These are phyloP conservation scores for Testicularia cyperi DNA, from an alignment of 1,284 basidiomycete species.

Conservation along the genomic window DNA sequence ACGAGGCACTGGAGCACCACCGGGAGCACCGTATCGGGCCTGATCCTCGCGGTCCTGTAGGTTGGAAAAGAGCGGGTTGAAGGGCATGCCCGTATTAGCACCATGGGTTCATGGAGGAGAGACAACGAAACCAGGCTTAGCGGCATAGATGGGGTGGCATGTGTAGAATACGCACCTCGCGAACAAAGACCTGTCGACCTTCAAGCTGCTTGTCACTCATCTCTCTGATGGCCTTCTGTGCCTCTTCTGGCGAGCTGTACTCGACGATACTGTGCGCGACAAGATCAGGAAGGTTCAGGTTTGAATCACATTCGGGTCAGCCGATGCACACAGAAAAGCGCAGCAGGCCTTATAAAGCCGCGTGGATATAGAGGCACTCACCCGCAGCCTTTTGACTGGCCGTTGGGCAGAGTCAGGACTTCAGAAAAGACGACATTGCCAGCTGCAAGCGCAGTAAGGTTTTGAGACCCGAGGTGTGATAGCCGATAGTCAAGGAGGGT, in stretches of 20 bases:
- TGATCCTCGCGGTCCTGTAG: constrained; percentile 89
- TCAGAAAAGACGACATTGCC: constrained; percentile 94
- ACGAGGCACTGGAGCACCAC: constrained; percentile 16
- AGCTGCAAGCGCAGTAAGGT: too few relatives aligned
- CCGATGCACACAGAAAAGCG: background rate
- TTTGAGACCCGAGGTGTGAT: too few relatives aligned
- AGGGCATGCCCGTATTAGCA: background rate
- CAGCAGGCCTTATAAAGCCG: too few relatives aligned
- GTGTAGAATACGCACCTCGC: constrained; percentile 84
- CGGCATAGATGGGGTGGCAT: too few relatives aligned
- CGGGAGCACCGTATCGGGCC: constrained; percentile 87
- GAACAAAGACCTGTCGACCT: constrained; percentile 90
- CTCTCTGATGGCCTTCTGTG: constrained; percentile 44
- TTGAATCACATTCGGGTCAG: background rate
- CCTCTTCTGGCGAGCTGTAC: constrained; percentile 45
- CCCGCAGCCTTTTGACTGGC: constrained; percentile 90
- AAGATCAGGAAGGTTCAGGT: background rate
- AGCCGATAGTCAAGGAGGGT: too few relatives aligned
- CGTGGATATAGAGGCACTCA: constrained; percentile 11
- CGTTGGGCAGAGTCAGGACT: constrained; percentile 91
- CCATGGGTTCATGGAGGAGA: background rate
- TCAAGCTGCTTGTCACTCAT: constrained; percentile 74
- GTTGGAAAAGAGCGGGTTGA: background rate
- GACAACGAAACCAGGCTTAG: background rate
- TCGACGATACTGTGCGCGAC: constrained; percentile 45